phyloP scores from a whole-genome alignment of 2,329 filamentous ascomycete genomes.

The Aspergillus sp. region DNA sequence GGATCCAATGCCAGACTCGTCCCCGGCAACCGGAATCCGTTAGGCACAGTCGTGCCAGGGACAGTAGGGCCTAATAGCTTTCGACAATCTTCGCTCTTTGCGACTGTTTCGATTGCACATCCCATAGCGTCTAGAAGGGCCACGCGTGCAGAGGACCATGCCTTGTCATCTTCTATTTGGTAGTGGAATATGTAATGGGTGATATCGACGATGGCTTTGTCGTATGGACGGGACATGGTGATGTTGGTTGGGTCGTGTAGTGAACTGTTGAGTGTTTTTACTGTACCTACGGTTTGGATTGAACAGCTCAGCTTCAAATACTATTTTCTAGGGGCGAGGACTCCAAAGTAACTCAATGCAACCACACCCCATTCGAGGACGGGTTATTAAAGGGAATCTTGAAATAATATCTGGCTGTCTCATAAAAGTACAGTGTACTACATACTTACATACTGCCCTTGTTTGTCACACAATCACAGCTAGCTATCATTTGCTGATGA shows the following conservation, averaged over 20 bases:
- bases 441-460: too few species aligned
- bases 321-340: too few species aligned
- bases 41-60: conserved; percentile 13
- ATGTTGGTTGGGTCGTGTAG: neutral
- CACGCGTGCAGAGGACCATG: conserved; percentile 14
- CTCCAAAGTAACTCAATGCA: too few species aligned
- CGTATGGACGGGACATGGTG: conserved; percentile 25
- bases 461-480: too few species aligned
- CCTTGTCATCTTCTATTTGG: conserved; percentile 7
- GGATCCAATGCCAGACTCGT: conserved; percentile 33
- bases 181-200: conserved; percentile 18
- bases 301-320: neutral
- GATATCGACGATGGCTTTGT: conserved; percentile 32
- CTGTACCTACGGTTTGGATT: neutral
- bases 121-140: conserved; percentile 21
- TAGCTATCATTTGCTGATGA: too few species aligned
- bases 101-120: conserved; percentile 19
- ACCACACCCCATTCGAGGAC: too few species aligned
- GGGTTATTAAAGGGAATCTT: too few species aligned
- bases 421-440: too few species aligned
- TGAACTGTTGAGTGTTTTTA: neutral
- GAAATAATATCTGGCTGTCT: too few species aligned
- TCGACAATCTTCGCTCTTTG: conserved; percentile 13
- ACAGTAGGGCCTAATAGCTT: conserved; percentile 12
- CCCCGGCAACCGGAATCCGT: conserved; percentile 35